These are phyloP conservation scores for Orbilia blumenaviensis DNA, from an alignment of 2,329 filamentous ascomycete species.

Conservation along the genomic window DNA sequence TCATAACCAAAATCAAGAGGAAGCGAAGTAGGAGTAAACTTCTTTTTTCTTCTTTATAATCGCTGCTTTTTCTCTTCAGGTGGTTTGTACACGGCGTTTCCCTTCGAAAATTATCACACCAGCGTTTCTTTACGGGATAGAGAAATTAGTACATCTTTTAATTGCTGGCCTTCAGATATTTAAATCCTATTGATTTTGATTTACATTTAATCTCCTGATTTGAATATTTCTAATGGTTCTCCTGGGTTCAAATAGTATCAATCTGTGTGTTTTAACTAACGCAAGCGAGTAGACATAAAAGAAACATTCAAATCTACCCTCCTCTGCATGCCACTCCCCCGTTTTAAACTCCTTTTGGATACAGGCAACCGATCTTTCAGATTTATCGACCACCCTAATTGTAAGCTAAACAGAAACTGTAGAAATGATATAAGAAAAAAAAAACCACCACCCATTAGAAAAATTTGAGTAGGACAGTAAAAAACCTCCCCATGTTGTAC, in stretches of 20 bases:
- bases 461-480: slow-evolving; percentile 2
- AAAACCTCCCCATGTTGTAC: not conserved
- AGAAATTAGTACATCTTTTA: not conserved
- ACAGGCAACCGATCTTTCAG: not conserved
- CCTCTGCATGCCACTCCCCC: not conserved
- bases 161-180: not conserved
- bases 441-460: not conserved
- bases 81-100: not conserved
- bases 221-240: too few relatives aligned
- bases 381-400: not conserved
- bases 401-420: not conserved
- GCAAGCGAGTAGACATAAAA: too few relatives aligned
- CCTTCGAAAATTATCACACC: too few relatives aligned
- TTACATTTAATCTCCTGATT: too few relatives aligned
- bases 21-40: slow-evolving; percentile 1
- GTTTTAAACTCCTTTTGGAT: not conserved
- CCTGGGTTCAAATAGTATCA: too few relatives aligned
- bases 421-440: not conserved
- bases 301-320: not conserved
- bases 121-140: not conserved
- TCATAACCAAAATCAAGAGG: slow-evolving; percentile 19
- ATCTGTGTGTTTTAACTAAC: too few relatives aligned
- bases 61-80: not conserved
- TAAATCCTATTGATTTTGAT: slow-evolving; percentile 3
- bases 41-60: too few relatives aligned